These are phyloP conservation scores for Pseudotulostoma volvatum DNA, from an alignment of 495 filamentous ascomycete species.

Conservation along the genomic window DNA sequence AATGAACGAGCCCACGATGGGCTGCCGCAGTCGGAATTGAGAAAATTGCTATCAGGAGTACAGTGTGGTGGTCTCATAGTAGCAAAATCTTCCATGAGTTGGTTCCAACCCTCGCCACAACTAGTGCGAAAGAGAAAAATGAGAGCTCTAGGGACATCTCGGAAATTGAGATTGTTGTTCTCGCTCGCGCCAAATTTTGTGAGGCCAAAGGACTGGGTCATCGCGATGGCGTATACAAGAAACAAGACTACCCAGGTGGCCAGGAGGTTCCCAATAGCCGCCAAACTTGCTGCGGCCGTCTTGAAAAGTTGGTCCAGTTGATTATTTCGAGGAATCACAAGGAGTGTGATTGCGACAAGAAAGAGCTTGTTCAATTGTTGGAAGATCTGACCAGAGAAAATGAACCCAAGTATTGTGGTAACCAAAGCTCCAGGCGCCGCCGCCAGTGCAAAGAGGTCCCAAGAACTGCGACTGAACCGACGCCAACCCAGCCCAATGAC, in stretches of 20 bases:
- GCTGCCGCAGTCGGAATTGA: conserved; percentile 86
- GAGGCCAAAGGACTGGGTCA: conserved; percentile 92
- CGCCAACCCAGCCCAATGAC: conserved; percentile 83
- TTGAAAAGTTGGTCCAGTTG: conserved; percentile 98
- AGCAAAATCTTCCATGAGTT: conserved; percentile 93
- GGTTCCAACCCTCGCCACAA: conserved; percentile 90
- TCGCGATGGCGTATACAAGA: conserved; percentile 85
- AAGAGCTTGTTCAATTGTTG: conserved; percentile 81
- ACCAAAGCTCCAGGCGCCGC: conserved; percentile 72
- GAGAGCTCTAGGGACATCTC: conserved; percentile 80
- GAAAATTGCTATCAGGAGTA: conserved; percentile 47
- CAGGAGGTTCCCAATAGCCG: conserved; percentile 77
- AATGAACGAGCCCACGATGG: conserved; percentile 67
- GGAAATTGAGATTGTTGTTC: conserved; percentile 75
- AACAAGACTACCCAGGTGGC: conserved; percentile 97
- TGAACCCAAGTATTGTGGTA: conserved; percentile 50
- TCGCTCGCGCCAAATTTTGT: conserved; percentile 68
- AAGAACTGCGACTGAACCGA: conserved; percentile 81
- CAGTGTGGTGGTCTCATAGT: conserved; percentile 60
- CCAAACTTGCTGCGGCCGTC: conserved; percentile 89
- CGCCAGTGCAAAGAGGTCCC: conserved; percentile 82
- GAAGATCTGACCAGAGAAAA: conserved; percentile 32
- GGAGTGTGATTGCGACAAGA: conserved; percentile 72
- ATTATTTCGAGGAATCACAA: conserved; percentile 93
- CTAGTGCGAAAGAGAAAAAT: conserved; percentile 88